Evolutionary conservation across 352 stramenopile genomes (phyloP).

Genomic region (Thraustotheca clavata): DNA sequence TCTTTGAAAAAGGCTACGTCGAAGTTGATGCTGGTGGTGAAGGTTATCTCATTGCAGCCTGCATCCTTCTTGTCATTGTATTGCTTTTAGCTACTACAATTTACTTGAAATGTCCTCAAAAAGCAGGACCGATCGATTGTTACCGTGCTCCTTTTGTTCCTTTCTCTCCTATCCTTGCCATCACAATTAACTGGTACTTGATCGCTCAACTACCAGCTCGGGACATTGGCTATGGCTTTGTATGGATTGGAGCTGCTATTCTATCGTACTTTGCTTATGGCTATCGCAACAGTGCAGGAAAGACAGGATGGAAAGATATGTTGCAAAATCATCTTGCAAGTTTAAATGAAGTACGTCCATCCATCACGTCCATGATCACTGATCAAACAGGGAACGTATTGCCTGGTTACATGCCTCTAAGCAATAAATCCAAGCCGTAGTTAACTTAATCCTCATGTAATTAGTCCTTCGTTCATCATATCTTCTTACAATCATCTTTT

Average conservation of each 20-base stretch:
- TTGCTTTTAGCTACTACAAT: constrained; percentile 28
- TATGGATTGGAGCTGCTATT: constrained; percentile 47
- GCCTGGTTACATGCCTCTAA: neutral
- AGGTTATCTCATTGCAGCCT: constrained; percentile 17
- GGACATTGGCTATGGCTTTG: constrained; percentile 39
- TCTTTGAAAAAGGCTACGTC: constrained; percentile 63
- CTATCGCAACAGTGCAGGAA: constrained; percentile 53
- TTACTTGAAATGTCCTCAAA: constrained; percentile 52
- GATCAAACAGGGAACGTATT: neutral
- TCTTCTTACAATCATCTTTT: too few species aligned
- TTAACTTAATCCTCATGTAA: neutral
- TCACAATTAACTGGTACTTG: constrained; percentile 64
- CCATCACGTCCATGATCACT: constrained; percentile 34
- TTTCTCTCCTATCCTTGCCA: constrained; percentile 45
- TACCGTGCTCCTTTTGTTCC: constrained; percentile 62
- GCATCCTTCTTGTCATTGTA: constrained; percentile 42
- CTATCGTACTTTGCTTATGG: constrained; percentile 75
- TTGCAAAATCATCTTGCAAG: constrained; percentile 31
- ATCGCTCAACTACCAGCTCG: constrained; percentile 46
- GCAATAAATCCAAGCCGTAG: neutral
- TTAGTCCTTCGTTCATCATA: too few species aligned
- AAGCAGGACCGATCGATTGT: constrained; percentile 32
- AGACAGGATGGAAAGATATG: constrained; percentile 47
- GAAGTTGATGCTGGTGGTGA: constrained; percentile 22
- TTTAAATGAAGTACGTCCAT: constrained; percentile 40